Evolutionary conservation across 345 rosid species (phyloP).

Genomic region (Turnera subulata): DNA sequence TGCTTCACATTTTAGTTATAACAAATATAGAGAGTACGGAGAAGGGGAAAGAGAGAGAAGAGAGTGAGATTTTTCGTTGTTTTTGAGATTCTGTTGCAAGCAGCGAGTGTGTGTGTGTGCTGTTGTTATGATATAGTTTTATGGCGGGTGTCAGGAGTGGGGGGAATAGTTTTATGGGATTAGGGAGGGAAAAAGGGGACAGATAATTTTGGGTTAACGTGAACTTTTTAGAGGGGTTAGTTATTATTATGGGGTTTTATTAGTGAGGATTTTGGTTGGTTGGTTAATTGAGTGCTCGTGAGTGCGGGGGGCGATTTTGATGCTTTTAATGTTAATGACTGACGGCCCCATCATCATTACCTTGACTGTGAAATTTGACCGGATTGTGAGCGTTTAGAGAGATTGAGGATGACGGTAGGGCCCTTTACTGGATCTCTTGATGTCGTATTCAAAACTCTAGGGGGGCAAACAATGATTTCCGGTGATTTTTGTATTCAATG

Average conservation of each 20-base stretch:
- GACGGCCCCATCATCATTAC: background rate
- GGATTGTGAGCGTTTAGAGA: too few relatives aligned
- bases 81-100: background rate
- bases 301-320: background rate
- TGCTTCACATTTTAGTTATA: conserved; percentile 14
- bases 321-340: background rate
- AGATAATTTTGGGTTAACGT: background rate
- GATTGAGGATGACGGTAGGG: conserved; percentile 5
- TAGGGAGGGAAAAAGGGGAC: background rate
- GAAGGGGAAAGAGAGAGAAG: background rate
- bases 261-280: background rate
- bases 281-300: background rate
- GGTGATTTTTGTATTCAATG: background rate
- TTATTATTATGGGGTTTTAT: too few relatives aligned
- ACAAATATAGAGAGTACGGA: background rate
- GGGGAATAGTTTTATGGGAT: background rate
- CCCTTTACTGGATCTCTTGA: background rate
- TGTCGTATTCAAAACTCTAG: background rate
- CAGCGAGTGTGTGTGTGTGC: too few relatives aligned
- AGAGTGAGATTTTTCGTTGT: background rate
- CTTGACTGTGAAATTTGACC: conserved; percentile 8
- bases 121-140: background rate
- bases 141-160: conserved; percentile 1
- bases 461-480: conserved; percentile 9
- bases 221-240: background rate